Percentiles rank a stretch among this genome's conserved stretches.
These are phyloP conservation scores for Carex littledalei DNA, from an alignment of 176 grass and related monocot species.

Conservation along the genomic window DNA sequence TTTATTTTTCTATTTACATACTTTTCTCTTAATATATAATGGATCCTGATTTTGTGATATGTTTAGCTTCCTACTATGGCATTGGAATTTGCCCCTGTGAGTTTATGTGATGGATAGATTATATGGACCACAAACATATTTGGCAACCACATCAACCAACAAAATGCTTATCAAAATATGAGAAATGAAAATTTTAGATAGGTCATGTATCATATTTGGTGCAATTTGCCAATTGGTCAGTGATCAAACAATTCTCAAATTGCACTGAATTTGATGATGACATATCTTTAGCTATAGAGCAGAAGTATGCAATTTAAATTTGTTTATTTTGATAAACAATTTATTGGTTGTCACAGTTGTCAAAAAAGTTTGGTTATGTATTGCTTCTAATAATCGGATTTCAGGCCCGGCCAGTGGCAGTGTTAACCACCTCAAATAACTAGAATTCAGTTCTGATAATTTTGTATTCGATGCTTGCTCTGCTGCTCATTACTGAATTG, in stretches of 20 bases:
- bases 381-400: not conserved
- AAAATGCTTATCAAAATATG: not conserved
- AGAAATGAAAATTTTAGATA: not conserved
- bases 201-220: not conserved
- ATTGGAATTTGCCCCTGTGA: not conserved
- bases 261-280: not conserved
- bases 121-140: not conserved
- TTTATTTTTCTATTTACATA: constrained; percentile 5
- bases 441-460: not conserved
- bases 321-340: not conserved
- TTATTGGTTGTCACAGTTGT: not conserved
- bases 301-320: not conserved
- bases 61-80: not conserved
- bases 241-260: not conserved
- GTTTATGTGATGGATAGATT: not conserved
- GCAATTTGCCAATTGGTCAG: not conserved
- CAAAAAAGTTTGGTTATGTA: not conserved
- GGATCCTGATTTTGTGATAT: not conserved
- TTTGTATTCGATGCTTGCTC: not conserved
- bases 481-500: not conserved
- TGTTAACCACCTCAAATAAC: not conserved
- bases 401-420: not conserved
- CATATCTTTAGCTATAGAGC: not conserved
- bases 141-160: not conserved
- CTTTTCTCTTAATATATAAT: not conserved